Base-by-base conservation (phyloP, 164 flowering plant species). In the Litsea cubeba region DNA sequence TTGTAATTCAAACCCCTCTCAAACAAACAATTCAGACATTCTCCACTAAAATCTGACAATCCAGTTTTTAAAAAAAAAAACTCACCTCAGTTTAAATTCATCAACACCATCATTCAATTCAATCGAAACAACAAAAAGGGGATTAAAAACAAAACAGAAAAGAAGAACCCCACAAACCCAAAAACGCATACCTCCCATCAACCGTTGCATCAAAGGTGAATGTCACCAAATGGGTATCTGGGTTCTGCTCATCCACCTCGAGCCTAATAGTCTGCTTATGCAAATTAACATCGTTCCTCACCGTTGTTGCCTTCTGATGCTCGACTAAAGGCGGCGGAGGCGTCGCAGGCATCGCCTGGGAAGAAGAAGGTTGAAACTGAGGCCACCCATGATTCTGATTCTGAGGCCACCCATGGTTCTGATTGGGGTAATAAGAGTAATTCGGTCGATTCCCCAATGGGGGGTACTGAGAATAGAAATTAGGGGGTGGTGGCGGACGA, bases 221-320 rank as follows among this genome's bases (percentile, higher is more conserved):
- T 28, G 92, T 88, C 51, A 93, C 91, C 88, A 95, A 81, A 82
- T 81, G 81, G 17, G 74, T 81, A 75, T 88, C 98, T 5, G 91
- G 96, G 75, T 91, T 82, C 54, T 62, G 74, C 81, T 87, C 89
- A 81, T 93, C 97, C 18, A 80, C 82, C 76, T 84, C 88, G 22
- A 95, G 71, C 87, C 79, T 76, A 69, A 95, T 74, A 12, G 93
- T 85, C 15, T 88, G 90, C 82, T 93, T 93, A 63, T 85, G 92
- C 73, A 95, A 88, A 83, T 95, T 95, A 69, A 95, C 93, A 79
- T 85, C 93, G 69, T 90, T 93, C 79, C 83, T 87, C 20, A 95
- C 85, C 81, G 85, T 91, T 82, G 84, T 89, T 1, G 98, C 94
- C 35, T 73, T 85, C 79, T 87, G 87, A 68, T 88, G 88, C 79